Conservation (phyloP, 345 rosid genomes). For the Aquilaria sinensis region DNA sequence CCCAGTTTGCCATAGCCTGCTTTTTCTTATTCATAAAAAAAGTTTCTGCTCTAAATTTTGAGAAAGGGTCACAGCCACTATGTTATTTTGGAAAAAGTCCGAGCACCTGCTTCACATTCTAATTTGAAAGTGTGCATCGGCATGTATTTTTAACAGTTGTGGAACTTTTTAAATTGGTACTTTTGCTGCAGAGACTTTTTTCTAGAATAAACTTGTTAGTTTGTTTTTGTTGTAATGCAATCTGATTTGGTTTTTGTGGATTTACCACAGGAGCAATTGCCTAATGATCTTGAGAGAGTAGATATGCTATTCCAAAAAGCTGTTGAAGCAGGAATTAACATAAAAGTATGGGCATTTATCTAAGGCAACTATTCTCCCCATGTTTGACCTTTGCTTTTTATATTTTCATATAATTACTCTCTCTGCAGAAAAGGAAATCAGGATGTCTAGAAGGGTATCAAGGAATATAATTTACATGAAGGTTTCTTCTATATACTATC, state of each 20-base stretch:
- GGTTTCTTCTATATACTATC: too few species aligned
- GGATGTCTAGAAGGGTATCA: too few species aligned
- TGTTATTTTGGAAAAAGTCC: too few species aligned
- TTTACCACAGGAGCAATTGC: conserved; percentile 72
- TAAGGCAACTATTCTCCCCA: conserved; percentile 4
- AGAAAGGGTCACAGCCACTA: too few species aligned
- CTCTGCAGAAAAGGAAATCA: too few species aligned
- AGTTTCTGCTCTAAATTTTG: too few species aligned
- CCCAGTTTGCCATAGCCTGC: too few species aligned
- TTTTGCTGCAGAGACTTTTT: not conserved
- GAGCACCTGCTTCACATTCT: too few species aligned
- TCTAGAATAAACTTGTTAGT: not conserved
- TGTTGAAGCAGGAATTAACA: conserved; percentile 56
- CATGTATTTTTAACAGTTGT: conserved; percentile 2
- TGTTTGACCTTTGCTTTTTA: not conserved
- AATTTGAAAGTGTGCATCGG: too few species aligned
- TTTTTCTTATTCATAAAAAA: too few species aligned
- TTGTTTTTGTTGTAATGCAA: not conserved
- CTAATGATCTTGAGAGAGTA: conserved; percentile 76
- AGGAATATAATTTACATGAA: too few species aligned
- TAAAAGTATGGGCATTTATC: conserved; percentile 47
- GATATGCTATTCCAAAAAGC: conserved; percentile 75
- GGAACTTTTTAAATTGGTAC: not conserved
- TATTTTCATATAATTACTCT: too few species aligned
- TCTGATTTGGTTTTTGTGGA: conserved; percentile 3